Percentiles rank a stretch among this genome's conserved stretches.
Conservation (phyloP, 108 stramenopile species). For the Epipyxis sp. region DNA sequence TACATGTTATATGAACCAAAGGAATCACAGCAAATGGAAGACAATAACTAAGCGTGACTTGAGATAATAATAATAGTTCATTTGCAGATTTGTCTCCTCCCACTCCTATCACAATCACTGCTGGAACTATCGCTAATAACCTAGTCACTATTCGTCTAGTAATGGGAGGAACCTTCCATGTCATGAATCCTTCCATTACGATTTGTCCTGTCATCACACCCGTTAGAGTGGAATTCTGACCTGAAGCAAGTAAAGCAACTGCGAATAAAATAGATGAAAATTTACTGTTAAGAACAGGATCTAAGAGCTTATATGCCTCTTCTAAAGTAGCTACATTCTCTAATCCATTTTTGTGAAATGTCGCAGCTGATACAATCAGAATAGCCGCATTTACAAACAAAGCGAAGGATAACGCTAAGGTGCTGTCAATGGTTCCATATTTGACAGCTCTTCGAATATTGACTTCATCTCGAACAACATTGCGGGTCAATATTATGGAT, state of each 20-base stretch:
- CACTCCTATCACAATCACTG: conserved; percentile 17
- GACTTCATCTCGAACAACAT: background rate
- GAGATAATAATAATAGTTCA: background rate
- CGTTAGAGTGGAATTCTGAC: conserved; percentile 37
- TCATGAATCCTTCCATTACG: conserved; percentile 41
- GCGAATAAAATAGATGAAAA: conserved; percentile 34
- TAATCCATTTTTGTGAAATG: conserved; percentile 25
- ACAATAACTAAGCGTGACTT: conserved; percentile 24
- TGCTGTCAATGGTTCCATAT: conserved; percentile 31
- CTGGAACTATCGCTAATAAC: conserved; percentile 32
- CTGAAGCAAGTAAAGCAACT: conserved; percentile 34
- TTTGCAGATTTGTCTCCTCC: conserved; percentile 31
- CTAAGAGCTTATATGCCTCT: conserved; percentile 34
- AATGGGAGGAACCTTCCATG: conserved; percentile 14
- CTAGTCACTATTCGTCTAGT: conserved; percentile 22
- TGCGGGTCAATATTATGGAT: conserved; percentile 25
- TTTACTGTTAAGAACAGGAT: conserved; percentile 16
- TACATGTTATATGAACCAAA: conserved; percentile 20
- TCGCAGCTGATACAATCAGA: conserved; percentile 33
- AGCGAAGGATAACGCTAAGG: conserved; percentile 9
- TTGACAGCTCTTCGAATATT: conserved; percentile 15
- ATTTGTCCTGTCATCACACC: conserved; percentile 37
- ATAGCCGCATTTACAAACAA: conserved; percentile 41
- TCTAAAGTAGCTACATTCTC: conserved; percentile 20
- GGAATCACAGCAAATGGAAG: conserved; percentile 37